Base-by-base conservation (phyloP, 2,329 filamentous ascomycete genomes). In the Paraphaeosphaeria sporulosa region DNA sequence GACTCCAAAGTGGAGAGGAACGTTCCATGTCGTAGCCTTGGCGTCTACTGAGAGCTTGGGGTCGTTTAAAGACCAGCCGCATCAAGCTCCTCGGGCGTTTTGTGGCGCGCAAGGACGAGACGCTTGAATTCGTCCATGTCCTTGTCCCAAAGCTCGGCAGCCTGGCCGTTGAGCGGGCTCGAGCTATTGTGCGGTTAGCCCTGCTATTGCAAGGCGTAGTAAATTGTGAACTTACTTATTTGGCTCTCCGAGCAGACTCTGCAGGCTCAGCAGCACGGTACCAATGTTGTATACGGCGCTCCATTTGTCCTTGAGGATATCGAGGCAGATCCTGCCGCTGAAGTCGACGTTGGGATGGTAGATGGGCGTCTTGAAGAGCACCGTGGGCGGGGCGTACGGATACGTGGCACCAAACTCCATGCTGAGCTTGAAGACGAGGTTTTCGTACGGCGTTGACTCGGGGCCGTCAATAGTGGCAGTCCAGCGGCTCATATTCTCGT, bases 341-440 rank as follows among this genome's bases (percentile, higher is more conserved):
- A 99, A 97, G 82, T 99, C 95, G 70, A 99, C 92, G 72, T 99
- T 99, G 56, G 95, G 95, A 80, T 99, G 95, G 84, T 98, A 99
- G 81, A 99, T 97, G 40, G 95, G 95, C 7, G 96, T 99, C 84
- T 94, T 96, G 88, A 97, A 99, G 61, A 97, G 86, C 19, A 99
- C 95, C 2, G 90, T 93, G 0, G 95, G 95, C 23, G 95, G 88
- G 1, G 90, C 87, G 78, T 97, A 97, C 10, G 95, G 95, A 77
- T 99, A 99, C 82, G 94, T 97, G 71, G 87, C 84, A 9, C 94
- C 93, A 80, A 98, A 99, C 50, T 88, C 85, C 77, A 99, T 94
- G 69, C 89, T 90, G 68, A 99, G 91, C 84, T 97, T 98, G 82
- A 99, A 90, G 50, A 88, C 92, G 56, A 98, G 87, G 66, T 88